Conservation (phyloP, 164 flowering plant species). For the Taxillus chinensis region DNA sequence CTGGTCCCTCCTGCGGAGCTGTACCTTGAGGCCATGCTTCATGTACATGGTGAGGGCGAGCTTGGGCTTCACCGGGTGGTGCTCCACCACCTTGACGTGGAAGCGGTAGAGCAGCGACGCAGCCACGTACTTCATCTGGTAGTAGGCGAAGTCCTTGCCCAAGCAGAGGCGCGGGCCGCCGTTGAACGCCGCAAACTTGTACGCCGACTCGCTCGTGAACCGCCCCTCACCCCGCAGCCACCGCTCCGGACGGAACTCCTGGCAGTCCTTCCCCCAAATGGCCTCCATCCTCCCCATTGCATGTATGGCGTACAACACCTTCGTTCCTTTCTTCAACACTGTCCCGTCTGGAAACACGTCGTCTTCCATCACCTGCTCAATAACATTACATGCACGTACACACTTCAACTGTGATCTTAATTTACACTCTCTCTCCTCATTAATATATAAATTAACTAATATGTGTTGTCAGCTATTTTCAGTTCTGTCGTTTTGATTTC, state of each 20-base stretch:
- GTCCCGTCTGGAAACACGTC: conserved; percentile 88
- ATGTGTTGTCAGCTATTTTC: no score
- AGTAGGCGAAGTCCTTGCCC: conserved; percentile 88
- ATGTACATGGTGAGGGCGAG: conserved; percentile 89
- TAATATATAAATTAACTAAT: no score
- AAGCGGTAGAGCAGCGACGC: conserved; percentile 65
- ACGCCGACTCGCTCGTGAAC: conserved; percentile 79
- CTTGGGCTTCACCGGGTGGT: conserved; percentile 65
- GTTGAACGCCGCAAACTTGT: conserved; percentile 88
- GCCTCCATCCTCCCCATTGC: conserved; percentile 89
- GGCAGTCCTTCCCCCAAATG: conserved; percentile 74
- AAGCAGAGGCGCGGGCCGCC: conserved; percentile 95
- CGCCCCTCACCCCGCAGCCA: conserved; percentile 74
- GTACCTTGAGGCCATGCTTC: conserved; percentile 82
- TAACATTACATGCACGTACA: not conserved
- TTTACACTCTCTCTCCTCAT: no score
- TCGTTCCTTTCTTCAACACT: conserved; percentile 66
- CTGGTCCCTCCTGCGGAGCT: conserved; percentile 33
- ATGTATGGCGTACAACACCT: conserved; percentile 77
- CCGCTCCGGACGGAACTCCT: conserved; percentile 78
- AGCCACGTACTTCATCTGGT: conserved; percentile 81
- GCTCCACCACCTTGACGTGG: conserved; percentile 51
- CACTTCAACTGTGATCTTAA: not conserved
- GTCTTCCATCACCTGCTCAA: conserved; percentile 59
- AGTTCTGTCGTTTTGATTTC: no score